Evolutionary conservation across 2,329 filamentous ascomycete species (phyloP), one percentile per base, ranked within the genome.

Genomic region (Atkinsonella texensis): DNA sequence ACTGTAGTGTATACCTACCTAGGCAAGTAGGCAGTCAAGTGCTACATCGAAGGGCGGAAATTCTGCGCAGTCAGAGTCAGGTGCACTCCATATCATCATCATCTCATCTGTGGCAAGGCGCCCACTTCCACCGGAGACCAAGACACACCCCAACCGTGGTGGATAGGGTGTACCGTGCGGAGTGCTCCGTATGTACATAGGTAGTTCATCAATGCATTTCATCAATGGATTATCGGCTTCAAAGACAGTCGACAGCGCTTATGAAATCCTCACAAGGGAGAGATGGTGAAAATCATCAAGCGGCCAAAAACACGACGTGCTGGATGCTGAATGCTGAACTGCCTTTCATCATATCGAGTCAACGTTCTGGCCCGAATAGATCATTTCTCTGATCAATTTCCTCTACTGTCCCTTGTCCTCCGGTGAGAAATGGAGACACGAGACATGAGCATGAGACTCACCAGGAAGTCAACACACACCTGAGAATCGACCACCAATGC

Each of bases 71-170:
- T 47, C 28, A 47, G 45, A 20, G 31, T 47, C 28, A 47, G 45
- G 18, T 17, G 35, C 33, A 32, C 47, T 4, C 39, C 7, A 28
- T 28, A 28, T 28, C 1, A 28, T 8, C 7, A 28, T 28, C 7
- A 28, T 28, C 28, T 28, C 28, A 8, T 28, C 28, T 3, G 28
- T 31, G 43, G 46, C 15, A 8, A 33, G 18, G 35, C 23, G 38
- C 44, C 50, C 45, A 51, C 50, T 49, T 49, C 46, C 50, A 44
- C 50, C 45, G 45, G 50, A 48, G 45, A 38, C n/a, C 5, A 17
- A 15, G 31, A 33, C 28, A n/a, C 32, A n/a, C 31, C 48, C 38
- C 40, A 23, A 28, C 28, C 28, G 28, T 28, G 44, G 23, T 46
- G 44, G 44, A 46, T 6, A 18, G 3, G 32, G 32, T 48, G 3